Conservation (phyloP, 306 rosid genomes). For the Prunus mira region DNA sequence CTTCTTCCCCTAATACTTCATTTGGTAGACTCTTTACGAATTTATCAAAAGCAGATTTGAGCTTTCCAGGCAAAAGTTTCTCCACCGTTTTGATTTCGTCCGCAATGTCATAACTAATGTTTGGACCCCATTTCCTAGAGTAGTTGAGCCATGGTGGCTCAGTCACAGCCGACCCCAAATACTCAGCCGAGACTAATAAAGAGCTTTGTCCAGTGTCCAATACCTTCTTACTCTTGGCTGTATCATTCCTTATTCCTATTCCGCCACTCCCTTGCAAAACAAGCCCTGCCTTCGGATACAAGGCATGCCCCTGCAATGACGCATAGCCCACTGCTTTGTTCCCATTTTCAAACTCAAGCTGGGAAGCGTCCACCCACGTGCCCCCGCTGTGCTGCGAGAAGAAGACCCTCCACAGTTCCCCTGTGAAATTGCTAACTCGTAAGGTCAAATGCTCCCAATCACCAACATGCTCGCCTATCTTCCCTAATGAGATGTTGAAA, state of each 20-base stretch:
- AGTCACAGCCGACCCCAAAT: slow-evolving; percentile 32
- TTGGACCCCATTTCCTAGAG: slow-evolving; percentile 72
- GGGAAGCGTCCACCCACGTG: slow-evolving; percentile 55
- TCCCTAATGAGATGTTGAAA: slow-evolving; percentile 43
- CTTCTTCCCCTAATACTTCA: slow-evolving; percentile 65
- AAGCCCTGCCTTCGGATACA: slow-evolving; percentile 52
- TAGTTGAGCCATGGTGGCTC: slow-evolving; percentile 72
- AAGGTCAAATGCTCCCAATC: slow-evolving; percentile 86
- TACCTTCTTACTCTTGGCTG: slow-evolving; percentile 44
- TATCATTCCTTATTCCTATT: slow-evolving; percentile 63
- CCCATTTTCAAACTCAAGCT: slow-evolving; percentile 44
- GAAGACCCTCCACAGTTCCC: slow-evolving; percentile 46
- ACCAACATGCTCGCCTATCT: slow-evolving; percentile 66
- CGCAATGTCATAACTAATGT: slow-evolving; percentile 32
- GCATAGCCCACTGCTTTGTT: slow-evolving; percentile 51
- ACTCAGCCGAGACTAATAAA: slow-evolving; percentile 43
- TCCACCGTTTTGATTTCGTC: slow-evolving; percentile 41
- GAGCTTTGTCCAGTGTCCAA: slow-evolving; percentile 40
- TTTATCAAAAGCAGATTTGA: slow-evolving; percentile 29
- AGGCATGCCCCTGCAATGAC: slow-evolving; percentile 66
- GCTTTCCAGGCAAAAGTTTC: slow-evolving; percentile 35
- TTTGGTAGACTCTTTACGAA: slow-evolving; percentile 38
- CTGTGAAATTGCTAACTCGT: slow-evolving; percentile 69
- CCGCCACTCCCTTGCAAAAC: slow-evolving; percentile 55
- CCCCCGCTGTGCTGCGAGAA: slow-evolving; percentile 76